phyloP scores from a whole-genome alignment of 2,329 filamentous ascomycete genomes.

The Akanthomyces uredinophilus region DNA sequence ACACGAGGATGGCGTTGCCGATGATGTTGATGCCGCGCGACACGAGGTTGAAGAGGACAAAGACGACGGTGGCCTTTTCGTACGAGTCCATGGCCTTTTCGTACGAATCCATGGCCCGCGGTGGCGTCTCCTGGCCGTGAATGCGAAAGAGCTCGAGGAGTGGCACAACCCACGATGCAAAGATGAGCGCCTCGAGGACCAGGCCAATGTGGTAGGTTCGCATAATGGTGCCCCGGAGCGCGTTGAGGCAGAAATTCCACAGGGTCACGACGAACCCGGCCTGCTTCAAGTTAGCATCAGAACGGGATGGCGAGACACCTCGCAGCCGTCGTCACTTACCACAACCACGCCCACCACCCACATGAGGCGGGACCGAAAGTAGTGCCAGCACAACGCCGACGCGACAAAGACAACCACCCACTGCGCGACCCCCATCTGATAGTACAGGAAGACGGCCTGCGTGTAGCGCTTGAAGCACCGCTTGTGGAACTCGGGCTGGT shows the following conservation, averaged over 20 bases:
- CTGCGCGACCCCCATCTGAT: slow-evolving; percentile 35
- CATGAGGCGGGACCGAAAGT: slow-evolving; percentile 32
- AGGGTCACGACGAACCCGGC: slow-evolving; percentile 34
- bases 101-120: slow-evolving; percentile 11
- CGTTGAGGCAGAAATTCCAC: slow-evolving; percentile 29
- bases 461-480: slow-evolving; percentile 36
- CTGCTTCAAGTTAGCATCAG: slow-evolving; percentile 19
- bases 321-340: neutral
- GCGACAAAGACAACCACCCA: slow-evolving; percentile 31
- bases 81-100: slow-evolving; percentile 18
- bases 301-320: neutral
- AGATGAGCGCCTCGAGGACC: slow-evolving; percentile 28
- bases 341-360: slow-evolving; percentile 22
- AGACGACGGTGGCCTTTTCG: slow-evolving; percentile 28
- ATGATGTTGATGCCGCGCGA: slow-evolving; percentile 35
- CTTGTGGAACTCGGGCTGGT: slow-evolving; percentile 36
- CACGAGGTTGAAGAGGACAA: slow-evolving; percentile 34
- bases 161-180: slow-evolving; percentile 22
- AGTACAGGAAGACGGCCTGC: slow-evolving; percentile 32
- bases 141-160: neutral
- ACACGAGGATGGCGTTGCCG: slow-evolving; percentile 33
- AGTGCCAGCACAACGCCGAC: slow-evolving; percentile 34
- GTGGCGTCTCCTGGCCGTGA: neutral
- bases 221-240: slow-evolving; percentile 28
- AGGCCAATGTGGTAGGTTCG: slow-evolving; percentile 37